Conservation (phyloP, 1,284 basidiomycete genomes). For the Heterobasidion annosum region DNA sequence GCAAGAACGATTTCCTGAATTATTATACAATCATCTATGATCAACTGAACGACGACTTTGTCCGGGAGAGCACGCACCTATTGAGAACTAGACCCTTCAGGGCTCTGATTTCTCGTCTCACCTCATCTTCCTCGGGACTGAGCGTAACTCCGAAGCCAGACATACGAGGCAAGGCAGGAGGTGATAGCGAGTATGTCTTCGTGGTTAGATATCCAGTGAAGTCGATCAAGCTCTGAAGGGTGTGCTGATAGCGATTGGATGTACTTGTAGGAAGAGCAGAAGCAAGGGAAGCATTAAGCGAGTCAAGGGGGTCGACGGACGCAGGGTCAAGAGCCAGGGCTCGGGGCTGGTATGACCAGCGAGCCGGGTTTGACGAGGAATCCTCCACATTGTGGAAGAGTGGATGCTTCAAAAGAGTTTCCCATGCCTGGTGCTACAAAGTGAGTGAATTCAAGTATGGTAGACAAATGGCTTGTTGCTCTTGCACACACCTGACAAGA, state of each 20-base stretch:
- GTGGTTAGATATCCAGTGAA: slow-evolving; percentile 62
- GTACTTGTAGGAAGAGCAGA: slow-evolving; percentile 12
- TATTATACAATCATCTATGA: no score
- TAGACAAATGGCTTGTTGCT: neutral
- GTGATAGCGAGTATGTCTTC: slow-evolving; percentile 40
- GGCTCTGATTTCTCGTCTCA: neutral
- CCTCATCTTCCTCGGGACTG: slow-evolving; percentile 8
- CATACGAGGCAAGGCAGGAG: slow-evolving; percentile 17
- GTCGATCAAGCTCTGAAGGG: slow-evolving; percentile 47
- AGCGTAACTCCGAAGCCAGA: slow-evolving; percentile 17
- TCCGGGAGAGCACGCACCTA: slow-evolving; percentile 7
- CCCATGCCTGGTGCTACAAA: slow-evolving; percentile 49
- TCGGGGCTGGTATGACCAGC: slow-evolving; percentile 47
- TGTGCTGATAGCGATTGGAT: slow-evolving; percentile 34
- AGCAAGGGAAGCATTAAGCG: slow-evolving; percentile 37
- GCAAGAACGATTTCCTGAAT: no score
- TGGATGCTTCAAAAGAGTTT: slow-evolving; percentile 43
- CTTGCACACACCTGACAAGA: neutral
- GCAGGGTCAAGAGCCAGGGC: slow-evolving; percentile 30
- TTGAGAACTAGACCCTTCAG: neutral
- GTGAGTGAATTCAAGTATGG: neutral
- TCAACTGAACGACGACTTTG: no score
- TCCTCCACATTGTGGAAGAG: slow-evolving; percentile 29
- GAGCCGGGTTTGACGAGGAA: slow-evolving; percentile 20
- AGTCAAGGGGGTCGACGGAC: slow-evolving; percentile 34